Evolutionary conservation across 2,329 filamentous ascomycete species (phyloP), one percentile per base, ranked within the genome.

Genomic region (Apiospora saccharicola): DNA sequence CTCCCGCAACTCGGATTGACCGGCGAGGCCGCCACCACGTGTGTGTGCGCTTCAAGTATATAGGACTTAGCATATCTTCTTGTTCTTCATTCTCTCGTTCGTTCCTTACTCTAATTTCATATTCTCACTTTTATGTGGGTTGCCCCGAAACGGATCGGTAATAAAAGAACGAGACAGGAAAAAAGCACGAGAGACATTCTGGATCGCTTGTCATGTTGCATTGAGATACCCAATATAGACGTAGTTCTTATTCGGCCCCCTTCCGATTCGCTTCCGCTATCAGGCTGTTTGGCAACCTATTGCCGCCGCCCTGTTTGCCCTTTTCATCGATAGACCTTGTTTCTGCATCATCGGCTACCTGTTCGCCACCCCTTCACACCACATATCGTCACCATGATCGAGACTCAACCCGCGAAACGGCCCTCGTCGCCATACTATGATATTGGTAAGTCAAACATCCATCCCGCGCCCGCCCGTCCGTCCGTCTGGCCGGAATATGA

Each of bases 401-500:
- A 78, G 71, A 75, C 71, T 19, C 74, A 71, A 30, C 73, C 76
- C 61, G 73, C 76, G 10, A 72, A 76, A 57, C 69, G 69, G 61
- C 41, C 74, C 44, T 46, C 70, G 26, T 68, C 75, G 19, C 57
- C 74, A 24, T 78, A 81, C 75, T 86, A 86, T 82, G 85, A 86
- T 74, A 85, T 86, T 74, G 85, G 85, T 86, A 80, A 72, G 79
- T n/a, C 44, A 24, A 44, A 37, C 16, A 12, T 30, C 26, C 26
- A 30, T 2, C 26, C 26, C 26, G 26, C 26, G 26, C 4, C 26
- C 4, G 26, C 57, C 22, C 8, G 16, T n/a, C 53, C 30, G 53
- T 37, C 30, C 30, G 22, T 30, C 37, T 41, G 64, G 19, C 6
- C 4, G 13, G 24, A 47, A 24, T n/a, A 30, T 5, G 16, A 26